Conservation (phyloP, 352 stramenopile genomes). For the Phytophthora rubi region DNA sequence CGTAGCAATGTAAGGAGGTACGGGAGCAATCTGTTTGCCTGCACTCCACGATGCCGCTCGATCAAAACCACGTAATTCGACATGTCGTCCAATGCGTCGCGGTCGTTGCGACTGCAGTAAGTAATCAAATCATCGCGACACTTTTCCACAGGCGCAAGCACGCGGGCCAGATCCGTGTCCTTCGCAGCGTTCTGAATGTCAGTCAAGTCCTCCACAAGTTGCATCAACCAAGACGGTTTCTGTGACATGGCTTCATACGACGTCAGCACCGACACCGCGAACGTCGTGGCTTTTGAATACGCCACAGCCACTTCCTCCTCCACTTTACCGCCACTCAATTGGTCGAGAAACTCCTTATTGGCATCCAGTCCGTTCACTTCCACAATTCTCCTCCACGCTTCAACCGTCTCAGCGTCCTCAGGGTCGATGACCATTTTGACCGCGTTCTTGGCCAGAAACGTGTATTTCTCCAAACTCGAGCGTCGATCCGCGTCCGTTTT, state of each 20-base stretch:
- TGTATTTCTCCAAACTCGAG: slow-evolving; percentile 3
- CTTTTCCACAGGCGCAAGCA: neutral
- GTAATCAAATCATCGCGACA: slow-evolving; percentile 1
- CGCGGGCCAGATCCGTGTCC: neutral
- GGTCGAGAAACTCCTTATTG: neutral
- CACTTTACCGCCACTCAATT: neutral
- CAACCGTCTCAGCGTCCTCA: neutral
- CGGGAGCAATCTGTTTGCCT: slow-evolving; percentile 9
- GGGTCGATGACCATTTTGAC: slow-evolving; percentile 2
- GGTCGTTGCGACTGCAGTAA: slow-evolving; percentile 6
- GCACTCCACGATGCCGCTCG: slow-evolving; percentile 4
- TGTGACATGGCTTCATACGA: slow-evolving; percentile 14
- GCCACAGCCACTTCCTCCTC: neutral
- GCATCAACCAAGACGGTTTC: slow-evolving; percentile 17
- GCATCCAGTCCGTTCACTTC: slow-evolving; percentile 1
- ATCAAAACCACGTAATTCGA: slow-evolving; percentile 16
- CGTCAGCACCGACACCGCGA: slow-evolving; percentile 11
- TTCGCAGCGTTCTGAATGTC: slow-evolving; percentile 8
- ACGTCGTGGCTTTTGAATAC: neutral
- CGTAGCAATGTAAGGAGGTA: slow-evolving; percentile 13
- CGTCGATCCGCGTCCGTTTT: neutral
- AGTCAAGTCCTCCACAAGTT: slow-evolving; percentile 19
- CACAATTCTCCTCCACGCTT: neutral
- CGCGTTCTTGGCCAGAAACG: slow-evolving; percentile 1
- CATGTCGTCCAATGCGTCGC: slow-evolving; percentile 12